Evolutionary conservation across 371 early-diverging fungal species (phyloP), one percentile per base, ranked within the genome.

Genomic region (Rhizoclosmatium hyalinum): DNA sequence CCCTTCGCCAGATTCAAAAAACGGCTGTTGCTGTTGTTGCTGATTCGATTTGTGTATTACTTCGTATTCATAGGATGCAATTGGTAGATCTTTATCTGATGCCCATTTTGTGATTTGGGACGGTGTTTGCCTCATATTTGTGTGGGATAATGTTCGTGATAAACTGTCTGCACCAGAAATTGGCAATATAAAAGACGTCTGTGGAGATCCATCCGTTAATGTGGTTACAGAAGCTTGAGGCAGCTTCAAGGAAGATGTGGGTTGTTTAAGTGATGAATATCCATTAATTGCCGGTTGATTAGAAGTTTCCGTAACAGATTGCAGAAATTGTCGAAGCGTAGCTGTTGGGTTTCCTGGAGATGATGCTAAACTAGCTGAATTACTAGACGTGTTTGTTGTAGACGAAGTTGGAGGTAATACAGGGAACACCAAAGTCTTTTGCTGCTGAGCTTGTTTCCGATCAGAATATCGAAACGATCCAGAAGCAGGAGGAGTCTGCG

Each of bases 1-100:
- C 55, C 68, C 68, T 67, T 67, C 68, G 68, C 68, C 68, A 14
- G 10, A 19, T 6, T 67, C 53, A 67, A 67, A 67, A 67, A 50
- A 67, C 68, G 46, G 55, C 50, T 50, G 50, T 12, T 43, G 43
- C 45, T 43, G n/a, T 39, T 17, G 45, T 50, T 50, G 50, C 17
- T 50, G 50, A 6, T 50, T 17, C 41, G 5, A 8, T 19, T 41
- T 5, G 12, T 45, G 41, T 42, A 14, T 17, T 42, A 47, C 54
- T 21, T 53, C 47, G 12, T 8, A 19, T 43, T 64, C 47, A 53
- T 55, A 21, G 19, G n/a, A 19, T 10, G 17, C 24, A 32, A 67
- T 67, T 21, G 68, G 68, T n/a, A 67, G 53, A 53, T 55, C 47
- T 53, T 47, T 21, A 19, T 67, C 47, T 21, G 68, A 67, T 17